A percentile compares a stretch with the other conserved stretches of the same genome.
These are phyloP conservation scores for Diaporthe citrichinensis DNA, from an alignment of 2,329 filamentous ascomycete species.

Conservation along the genomic window DNA sequence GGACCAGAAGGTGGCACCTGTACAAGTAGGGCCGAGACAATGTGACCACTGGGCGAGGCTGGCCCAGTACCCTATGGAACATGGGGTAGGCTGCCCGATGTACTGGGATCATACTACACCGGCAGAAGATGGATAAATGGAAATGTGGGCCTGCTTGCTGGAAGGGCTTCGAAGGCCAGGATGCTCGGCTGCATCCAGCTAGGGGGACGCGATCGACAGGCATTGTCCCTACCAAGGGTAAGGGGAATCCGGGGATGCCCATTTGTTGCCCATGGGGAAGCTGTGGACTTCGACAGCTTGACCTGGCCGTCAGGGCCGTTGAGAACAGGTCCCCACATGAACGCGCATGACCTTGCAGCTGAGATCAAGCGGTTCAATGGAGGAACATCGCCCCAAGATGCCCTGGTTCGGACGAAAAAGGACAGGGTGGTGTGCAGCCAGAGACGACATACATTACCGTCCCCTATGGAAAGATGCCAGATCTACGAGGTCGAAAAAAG, in stretches of 20 bases:
- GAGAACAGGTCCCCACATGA: slow-evolving; percentile 11
- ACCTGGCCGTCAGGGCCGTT: slow-evolving; percentile 3
- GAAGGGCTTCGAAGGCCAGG: slow-evolving; percentile 8
- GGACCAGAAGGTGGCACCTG: slow-evolving; percentile 3
- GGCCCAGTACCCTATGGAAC: slow-evolving; percentile 22
- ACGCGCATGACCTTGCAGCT: slow-evolving; percentile 24
- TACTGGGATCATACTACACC: slow-evolving; percentile 28
- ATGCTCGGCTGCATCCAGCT: slow-evolving; percentile 23
- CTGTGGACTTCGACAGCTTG: slow-evolving; percentile 12
- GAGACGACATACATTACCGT: not conserved
- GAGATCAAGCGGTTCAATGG: not conserved
- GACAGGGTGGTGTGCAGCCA: not conserved
- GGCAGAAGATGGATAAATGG: slow-evolving; percentile 36
- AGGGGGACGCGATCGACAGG: not conserved
- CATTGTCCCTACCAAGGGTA: slow-evolving; percentile 24
- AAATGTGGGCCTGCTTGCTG: slow-evolving; percentile 15
- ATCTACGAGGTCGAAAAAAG: not conserved
- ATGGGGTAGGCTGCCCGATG: slow-evolving; percentile 24
- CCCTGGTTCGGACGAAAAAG: not conserved
- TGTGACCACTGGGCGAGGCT: slow-evolving; percentile 27
- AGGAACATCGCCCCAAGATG: not conserved
- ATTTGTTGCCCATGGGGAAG: slow-evolving; percentile 30
- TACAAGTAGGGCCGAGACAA: slow-evolving; percentile 11
- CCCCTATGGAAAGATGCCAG: not conserved
- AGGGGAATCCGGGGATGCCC: slow-evolving; percentile 23